These are phyloP conservation scores for Talaromyces borbonicus DNA, from an alignment of 495 filamentous ascomycete species.

Conservation along the genomic window DNA sequence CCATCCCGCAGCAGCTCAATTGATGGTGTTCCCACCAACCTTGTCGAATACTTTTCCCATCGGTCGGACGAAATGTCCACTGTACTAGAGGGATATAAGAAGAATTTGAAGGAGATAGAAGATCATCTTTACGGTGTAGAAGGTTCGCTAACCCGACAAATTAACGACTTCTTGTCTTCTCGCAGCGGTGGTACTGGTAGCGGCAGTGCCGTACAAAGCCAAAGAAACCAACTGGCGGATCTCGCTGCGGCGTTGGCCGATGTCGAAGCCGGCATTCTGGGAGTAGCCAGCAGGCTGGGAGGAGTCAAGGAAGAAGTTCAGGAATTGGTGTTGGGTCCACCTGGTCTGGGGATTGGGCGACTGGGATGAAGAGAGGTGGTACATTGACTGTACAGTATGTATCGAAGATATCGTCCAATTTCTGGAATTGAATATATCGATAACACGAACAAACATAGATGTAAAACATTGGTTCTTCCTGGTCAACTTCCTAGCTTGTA, in stretches of 20 bases:
- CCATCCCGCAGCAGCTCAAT: constrained; percentile 26
- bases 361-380: constrained; percentile 11
- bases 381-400: constrained; percentile 11
- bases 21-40: constrained; percentile 38
- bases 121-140: constrained; percentile 71
- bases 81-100: constrained; percentile 55
- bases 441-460: too few relatives aligned
- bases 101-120: constrained; percentile 72
- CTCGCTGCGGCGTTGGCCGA: constrained; percentile 61
- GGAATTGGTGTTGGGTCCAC: constrained; percentile 50
- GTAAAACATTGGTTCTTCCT: too few relatives aligned
- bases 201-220: constrained; percentile 31
- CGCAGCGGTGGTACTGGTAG: constrained; percentile 34
- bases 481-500: too few relatives aligned
- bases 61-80: constrained; percentile 61
- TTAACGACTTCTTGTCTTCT: constrained; percentile 54
- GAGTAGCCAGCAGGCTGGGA: constrained; percentile 63
- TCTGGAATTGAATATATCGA: too few relatives aligned
- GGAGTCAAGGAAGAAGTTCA: constrained; percentile 59
- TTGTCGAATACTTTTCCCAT: constrained; percentile 69
- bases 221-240: constrained; percentile 42
- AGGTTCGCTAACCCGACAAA: constrained; percentile 54
- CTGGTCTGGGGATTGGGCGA: constrained; percentile 21
- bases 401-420: background rate
- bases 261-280: constrained; percentile 69